phyloP scores from a whole-genome alignment of 768 basidiomycete species.

The Tulasnella sp. region DNA sequence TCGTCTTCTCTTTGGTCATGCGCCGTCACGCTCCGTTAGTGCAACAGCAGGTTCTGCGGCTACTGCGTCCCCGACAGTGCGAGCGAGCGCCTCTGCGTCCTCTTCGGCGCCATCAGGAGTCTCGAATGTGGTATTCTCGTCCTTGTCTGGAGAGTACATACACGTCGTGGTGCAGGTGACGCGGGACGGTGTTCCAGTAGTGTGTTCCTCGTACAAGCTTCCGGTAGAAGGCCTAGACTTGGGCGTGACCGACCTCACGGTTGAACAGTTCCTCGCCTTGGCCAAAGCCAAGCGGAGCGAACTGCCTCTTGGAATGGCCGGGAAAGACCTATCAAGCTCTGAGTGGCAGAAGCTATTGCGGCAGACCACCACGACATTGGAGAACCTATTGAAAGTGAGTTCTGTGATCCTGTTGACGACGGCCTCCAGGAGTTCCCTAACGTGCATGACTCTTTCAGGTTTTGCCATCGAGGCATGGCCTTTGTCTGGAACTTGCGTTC shows the following conservation, averaged over 20 bases:
- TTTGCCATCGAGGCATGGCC: constrained; percentile 44
- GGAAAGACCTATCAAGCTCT: constrained; percentile 22
- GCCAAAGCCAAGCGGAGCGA: constrained; percentile 44
- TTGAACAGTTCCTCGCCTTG: constrained; percentile 67
- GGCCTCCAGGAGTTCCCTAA: background rate
- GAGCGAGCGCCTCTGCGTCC: constrained; percentile 1
- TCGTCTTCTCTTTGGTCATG: constrained; percentile 2
- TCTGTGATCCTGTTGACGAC: background rate
- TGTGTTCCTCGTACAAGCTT: constrained; percentile 66
- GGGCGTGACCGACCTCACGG: constrained; percentile 75
- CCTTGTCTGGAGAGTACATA: constrained; percentile 81
- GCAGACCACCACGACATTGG: constrained; percentile 55
- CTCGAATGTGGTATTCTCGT: constrained; percentile 68
- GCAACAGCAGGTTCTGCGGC: background rate
- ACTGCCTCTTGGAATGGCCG: constrained; percentile 31
- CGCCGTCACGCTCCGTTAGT: background rate
- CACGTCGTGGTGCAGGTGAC: constrained; percentile 87
- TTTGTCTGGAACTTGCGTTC: constrained; percentile 80
- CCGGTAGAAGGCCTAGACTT: constrained; percentile 63
- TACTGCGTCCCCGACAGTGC: background rate
- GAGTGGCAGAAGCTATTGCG: constrained; percentile 34
- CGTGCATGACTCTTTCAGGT: constrained; percentile 22
- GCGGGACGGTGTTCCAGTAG: constrained; percentile 81
- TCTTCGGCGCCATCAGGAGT: background rate
- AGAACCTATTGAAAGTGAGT: constrained; percentile 65